Evolutionary conservation across 2,329 filamentous ascomycete genomes (phyloP).

Genomic region (Chaetoscypha palmicola): DNA sequence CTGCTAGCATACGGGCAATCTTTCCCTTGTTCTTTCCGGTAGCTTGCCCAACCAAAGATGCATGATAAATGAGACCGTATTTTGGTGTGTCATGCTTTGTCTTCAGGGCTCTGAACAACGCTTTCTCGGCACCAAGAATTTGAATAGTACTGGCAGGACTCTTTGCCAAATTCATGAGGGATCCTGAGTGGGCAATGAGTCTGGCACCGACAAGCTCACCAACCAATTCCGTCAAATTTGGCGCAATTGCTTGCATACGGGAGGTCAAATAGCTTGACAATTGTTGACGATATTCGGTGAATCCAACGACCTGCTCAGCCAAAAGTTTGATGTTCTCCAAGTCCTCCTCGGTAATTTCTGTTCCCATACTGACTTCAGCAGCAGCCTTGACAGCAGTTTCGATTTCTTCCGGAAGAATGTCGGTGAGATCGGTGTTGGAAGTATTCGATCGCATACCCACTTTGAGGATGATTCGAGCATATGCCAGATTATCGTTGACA

Average conservation of each 20-base stretch:
- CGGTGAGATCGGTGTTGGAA: constrained; percentile 69
- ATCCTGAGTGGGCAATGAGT: constrained; percentile 90
- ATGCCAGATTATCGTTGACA: constrained; percentile 93
- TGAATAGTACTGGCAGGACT: constrained; percentile 92
- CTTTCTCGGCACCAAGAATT: constrained; percentile 97
- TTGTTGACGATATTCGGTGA: constrained; percentile 83
- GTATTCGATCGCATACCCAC: constrained; percentile 86
- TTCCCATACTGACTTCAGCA: constrained; percentile 97
- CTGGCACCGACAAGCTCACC: constrained; percentile 91
- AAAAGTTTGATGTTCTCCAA: constrained; percentile 86
- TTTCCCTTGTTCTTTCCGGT: constrained; percentile 99
- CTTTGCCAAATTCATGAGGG: constrained; percentile 91
- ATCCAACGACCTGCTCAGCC: constrained; percentile 86
- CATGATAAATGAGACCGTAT: constrained; percentile 92
- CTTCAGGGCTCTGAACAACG: constrained; percentile 94
- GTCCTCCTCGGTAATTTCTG: constrained; percentile 89
- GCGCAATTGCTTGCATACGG: constrained; percentile 94
- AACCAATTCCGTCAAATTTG: constrained; percentile 88
- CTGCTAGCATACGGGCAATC: constrained; percentile 91
- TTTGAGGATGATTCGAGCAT: constrained; percentile 77
- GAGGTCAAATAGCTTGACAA: constrained; percentile 83
- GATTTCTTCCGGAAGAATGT: constrained; percentile 92
- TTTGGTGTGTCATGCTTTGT: constrained; percentile 99
- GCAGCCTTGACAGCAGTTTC: constrained; percentile 87
- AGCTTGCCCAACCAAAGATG: constrained; percentile 90